These are phyloP conservation scores for Pistacia integerrima DNA, from an alignment of 345 rosid genomes.

Conservation along the genomic window DNA sequence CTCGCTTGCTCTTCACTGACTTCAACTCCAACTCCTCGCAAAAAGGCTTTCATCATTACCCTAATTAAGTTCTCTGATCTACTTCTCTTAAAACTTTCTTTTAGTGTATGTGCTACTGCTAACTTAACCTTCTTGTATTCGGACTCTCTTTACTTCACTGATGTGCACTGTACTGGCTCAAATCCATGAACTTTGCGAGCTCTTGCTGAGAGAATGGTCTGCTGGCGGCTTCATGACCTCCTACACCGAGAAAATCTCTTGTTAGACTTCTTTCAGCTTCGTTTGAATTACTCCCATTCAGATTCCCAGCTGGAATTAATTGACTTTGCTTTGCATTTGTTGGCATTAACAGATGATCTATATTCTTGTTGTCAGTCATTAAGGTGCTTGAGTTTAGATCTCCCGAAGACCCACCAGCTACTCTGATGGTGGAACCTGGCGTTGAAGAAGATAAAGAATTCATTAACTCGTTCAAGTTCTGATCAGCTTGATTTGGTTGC, in stretches of 20 bases:
- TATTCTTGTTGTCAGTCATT: constrained; percentile 12
- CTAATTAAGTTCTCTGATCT: not conserved
- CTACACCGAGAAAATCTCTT: constrained; percentile 50
- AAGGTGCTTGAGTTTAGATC: constrained; percentile 15
- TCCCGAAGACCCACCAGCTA: not conserved
- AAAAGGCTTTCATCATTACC: constrained; percentile 11
- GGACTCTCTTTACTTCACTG: constrained; percentile 5
- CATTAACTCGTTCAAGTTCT: constrained; percentile 28
- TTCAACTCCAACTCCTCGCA: constrained; percentile 5
- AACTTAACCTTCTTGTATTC: not conserved
- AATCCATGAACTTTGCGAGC: constrained; percentile 23
- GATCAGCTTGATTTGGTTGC: constrained; percentile 22
- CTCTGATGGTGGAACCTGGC: not conserved
- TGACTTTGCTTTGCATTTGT: constrained; percentile 7
- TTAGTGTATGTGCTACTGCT: not conserved
- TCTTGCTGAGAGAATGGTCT: constrained; percentile 31
- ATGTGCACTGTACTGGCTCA: constrained; percentile 28
- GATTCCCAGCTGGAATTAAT: constrained; percentile 11
- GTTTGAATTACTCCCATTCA: constrained; percentile 2
- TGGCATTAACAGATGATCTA: constrained; percentile 17
- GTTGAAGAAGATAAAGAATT: constrained; percentile 18
- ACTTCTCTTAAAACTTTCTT: not conserved
- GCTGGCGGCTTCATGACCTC: constrained; percentile 27
- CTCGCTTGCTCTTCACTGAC: constrained; percentile 4
- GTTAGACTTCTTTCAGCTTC: constrained; percentile 37